Conservation (phyloP, 2,329 filamentous ascomycete species). For the Colletotrichum karsti region DNA sequence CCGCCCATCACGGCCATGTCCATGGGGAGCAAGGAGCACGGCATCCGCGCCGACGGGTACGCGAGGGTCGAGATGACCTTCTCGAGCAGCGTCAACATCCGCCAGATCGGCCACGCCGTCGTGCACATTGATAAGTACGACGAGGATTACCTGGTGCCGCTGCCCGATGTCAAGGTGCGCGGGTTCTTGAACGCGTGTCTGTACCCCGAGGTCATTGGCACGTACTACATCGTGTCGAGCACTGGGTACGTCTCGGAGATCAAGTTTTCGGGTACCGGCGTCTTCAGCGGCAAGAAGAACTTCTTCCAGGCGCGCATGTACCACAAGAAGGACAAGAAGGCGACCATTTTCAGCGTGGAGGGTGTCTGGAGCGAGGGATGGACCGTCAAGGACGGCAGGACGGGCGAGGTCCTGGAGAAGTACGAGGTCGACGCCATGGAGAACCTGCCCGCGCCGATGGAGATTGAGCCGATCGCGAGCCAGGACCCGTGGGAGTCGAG, state of each 20-base stretch:
- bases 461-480: slow-evolving; percentile 62
- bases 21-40: slow-evolving; percentile 50
- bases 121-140: slow-evolving; percentile 57
- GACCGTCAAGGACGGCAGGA: slow-evolving; percentile 40
- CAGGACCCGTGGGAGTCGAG: slow-evolving; percentile 85
- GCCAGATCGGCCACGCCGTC: slow-evolving; percentile 58
- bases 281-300: slow-evolving; percentile 55
- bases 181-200: slow-evolving; percentile 56
- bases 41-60: slow-evolving; percentile 58
- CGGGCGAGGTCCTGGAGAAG: slow-evolving; percentile 43
- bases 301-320: slow-evolving; percentile 54
- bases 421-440: slow-evolving; percentile 45
- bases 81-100: slow-evolving; percentile 56
- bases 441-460: slow-evolving; percentile 42
- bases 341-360: slow-evolving; percentile 30
- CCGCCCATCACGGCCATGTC: slow-evolving; percentile 63
- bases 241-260: slow-evolving; percentile 56
- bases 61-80: slow-evolving; percentile 62
- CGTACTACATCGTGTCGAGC: slow-evolving; percentile 54
- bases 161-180: slow-evolving; percentile 57
- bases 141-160: slow-evolving; percentile 58
- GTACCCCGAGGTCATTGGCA: slow-evolving; percentile 57
- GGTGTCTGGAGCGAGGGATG: slow-evolving; percentile 31
- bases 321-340: slow-evolving; percentile 45
- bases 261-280: slow-evolving; percentile 54